Percentiles rank a stretch among this genome's conserved stretches.
Conservation (phyloP, 495 filamentous ascomycete genomes). For the Annulohypoxylon nitens region DNA sequence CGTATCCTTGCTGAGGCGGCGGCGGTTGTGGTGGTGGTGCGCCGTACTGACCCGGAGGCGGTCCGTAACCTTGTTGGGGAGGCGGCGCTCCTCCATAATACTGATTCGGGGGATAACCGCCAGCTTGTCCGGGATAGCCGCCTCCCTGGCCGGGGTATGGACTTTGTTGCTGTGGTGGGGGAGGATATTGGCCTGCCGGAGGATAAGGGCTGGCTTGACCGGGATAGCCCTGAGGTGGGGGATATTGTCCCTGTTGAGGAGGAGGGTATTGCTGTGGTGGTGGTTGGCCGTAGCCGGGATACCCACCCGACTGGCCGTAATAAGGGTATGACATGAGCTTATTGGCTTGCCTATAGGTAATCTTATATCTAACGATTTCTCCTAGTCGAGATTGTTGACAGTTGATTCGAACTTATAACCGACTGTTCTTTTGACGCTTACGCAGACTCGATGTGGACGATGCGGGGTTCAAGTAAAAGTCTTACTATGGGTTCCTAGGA, state of each 20-base stretch:
- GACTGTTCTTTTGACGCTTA: too few relatives aligned
- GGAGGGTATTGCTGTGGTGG: constrained; percentile 4
- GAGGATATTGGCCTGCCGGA: constrained; percentile 46
- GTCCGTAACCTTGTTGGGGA: constrained; percentile 49
- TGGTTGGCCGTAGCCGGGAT: constrained; percentile 4
- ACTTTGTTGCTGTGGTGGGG: constrained; percentile 41
- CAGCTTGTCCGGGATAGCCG: constrained; percentile 39
- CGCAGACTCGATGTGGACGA: background rate
- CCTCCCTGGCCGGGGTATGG: constrained; percentile 26
- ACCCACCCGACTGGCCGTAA: constrained; percentile 35
- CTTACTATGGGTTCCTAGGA: background rate
- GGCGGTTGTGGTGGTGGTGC: constrained; percentile 51
- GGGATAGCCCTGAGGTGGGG: constrained; percentile 31
- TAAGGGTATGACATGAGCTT: constrained; percentile 42
- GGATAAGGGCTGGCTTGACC: constrained; percentile 48
- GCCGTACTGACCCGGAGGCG: constrained; percentile 59
- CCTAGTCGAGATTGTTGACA: background rate
- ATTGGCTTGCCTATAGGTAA: background rate
- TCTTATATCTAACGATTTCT: background rate
- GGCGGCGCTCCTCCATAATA: constrained; percentile 53
- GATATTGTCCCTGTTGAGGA: constrained; percentile 3
- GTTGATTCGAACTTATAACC: background rate
- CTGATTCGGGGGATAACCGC: constrained; percentile 44
- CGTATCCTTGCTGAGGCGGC: constrained; percentile 45
- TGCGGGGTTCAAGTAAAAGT: constrained; percentile 3